phyloP scores from a whole-genome alignment of 2,329 filamentous ascomycete genomes.

The Eurotiales sp. region DNA sequence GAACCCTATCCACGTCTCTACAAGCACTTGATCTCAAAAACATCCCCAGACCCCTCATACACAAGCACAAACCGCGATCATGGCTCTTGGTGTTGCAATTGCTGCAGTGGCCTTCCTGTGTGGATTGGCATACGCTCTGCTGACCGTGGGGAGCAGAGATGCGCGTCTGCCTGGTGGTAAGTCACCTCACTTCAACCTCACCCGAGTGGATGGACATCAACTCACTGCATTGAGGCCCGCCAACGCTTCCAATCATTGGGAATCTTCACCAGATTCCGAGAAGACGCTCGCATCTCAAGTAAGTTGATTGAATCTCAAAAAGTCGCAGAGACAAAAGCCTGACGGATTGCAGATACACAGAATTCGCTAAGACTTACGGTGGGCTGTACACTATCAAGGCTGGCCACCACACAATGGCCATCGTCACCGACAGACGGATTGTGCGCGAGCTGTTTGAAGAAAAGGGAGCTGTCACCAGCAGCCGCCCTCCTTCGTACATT shows the following conservation, averaged over 20 bases:
- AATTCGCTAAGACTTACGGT: constrained; percentile 45
- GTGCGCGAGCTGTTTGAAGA: constrained; percentile 46
- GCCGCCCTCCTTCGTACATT: constrained; percentile 35
- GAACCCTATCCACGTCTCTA: too few species aligned
- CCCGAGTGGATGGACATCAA: too few species aligned
- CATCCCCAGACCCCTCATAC: too few species aligned
- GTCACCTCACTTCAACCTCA: background rate
- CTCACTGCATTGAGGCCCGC: constrained; percentile 3
- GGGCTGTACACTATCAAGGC: constrained; percentile 43
- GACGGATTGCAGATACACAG: constrained; percentile 33
- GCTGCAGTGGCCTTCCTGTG: background rate
- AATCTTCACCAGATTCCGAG: constrained; percentile 15
- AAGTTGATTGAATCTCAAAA: background rate
- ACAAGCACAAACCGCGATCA: background rate
- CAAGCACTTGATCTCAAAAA: too few species aligned
- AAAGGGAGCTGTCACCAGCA: constrained; percentile 42
- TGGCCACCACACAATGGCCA: constrained; percentile 39
- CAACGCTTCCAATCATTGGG: constrained; percentile 12
- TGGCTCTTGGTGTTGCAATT: background rate
- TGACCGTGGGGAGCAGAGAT: background rate
- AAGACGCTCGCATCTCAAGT: constrained; percentile 4
- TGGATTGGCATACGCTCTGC: background rate
- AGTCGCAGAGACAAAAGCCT: background rate
- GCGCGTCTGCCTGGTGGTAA: background rate
- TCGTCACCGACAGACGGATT: constrained; percentile 39